Evolutionary conservation across 371 early-diverging fungal genomes (phyloP).

Genomic region (Basidiobolus heterosporus): DNA sequence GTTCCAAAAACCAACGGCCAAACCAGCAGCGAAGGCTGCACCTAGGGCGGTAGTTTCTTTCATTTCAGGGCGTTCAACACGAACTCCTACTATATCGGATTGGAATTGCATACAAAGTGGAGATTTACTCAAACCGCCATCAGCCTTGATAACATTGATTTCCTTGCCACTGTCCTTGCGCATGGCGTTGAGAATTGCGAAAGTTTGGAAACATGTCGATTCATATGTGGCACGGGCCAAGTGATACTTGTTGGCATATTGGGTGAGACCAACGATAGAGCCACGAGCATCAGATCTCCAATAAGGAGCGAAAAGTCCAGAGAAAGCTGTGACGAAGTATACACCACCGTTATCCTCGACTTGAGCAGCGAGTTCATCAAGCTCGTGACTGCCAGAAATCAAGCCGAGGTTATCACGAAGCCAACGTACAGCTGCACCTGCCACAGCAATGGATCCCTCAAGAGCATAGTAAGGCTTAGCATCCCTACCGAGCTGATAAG

Average conservation of each 20-base stretch:
- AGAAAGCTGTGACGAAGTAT: constrained; percentile 89
- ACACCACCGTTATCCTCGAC: constrained; percentile 74
- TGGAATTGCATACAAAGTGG: constrained; percentile 84
- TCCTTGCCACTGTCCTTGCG: constrained; percentile 45
- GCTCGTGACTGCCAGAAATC: constrained; percentile 45
- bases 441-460: constrained; percentile 88
- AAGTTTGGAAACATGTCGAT: constrained; percentile 77
- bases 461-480: constrained; percentile 63
- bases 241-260: constrained; percentile 70
- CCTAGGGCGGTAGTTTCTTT: constrained; percentile 85
- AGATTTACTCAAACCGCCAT: constrained; percentile 85
- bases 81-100: constrained; percentile 68
- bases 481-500: constrained; percentile 71
- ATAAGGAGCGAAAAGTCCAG: constrained; percentile 87
- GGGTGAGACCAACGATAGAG: constrained; percentile 73
- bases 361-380: constrained; percentile 22
- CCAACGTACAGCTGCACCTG: constrained; percentile 88
- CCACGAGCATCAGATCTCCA: constrained; percentile 86
- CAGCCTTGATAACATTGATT: constrained; percentile 59
- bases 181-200: constrained; percentile 80
- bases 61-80: constrained; percentile 77
- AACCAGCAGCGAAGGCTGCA: constrained; percentile 85
- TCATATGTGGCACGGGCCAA: constrained; percentile 78
- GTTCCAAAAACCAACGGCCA: constrained; percentile 60
- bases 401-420: constrained; percentile 73